These are phyloP conservation scores for Yamagishiella unicocca DNA, from an alignment of 139 green algal species.

Conservation along the genomic window DNA sequence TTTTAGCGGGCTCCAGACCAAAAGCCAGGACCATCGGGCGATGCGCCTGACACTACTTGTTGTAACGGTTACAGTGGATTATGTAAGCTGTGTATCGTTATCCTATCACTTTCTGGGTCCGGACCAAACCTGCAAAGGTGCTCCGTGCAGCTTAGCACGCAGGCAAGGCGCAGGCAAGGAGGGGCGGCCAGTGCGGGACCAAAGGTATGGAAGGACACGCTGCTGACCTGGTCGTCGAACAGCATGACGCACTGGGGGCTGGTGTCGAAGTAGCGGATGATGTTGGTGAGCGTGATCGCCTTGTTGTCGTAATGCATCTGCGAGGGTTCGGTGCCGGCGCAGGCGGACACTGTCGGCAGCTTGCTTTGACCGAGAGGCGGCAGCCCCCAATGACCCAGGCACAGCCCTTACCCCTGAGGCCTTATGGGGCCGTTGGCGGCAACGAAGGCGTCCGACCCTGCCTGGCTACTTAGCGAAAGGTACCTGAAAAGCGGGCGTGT, in stretches of 20 bases:
- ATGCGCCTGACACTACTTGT: neutral
- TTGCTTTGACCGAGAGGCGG: neutral
- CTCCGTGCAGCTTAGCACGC: too few relatives aligned
- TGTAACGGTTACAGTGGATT: neutral
- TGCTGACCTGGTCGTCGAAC: slow-evolving; percentile 37
- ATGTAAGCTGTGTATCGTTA: neutral
- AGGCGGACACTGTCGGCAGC: neutral
- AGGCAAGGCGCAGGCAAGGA: too few relatives aligned
- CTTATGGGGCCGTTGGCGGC: neutral
- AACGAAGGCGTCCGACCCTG: neutral
- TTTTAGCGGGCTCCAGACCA: too few relatives aligned
- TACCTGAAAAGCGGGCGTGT: slow-evolving; percentile 25
- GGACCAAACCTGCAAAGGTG: too few relatives aligned
- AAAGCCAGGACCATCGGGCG: too few relatives aligned
- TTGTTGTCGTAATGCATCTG: slow-evolving; percentile 35
- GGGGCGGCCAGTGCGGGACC: too few relatives aligned
- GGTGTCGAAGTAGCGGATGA: slow-evolving; percentile 33
- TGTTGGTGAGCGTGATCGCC: neutral
- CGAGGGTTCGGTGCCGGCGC: neutral
- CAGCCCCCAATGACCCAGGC: neutral
- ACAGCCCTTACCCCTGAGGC: neutral
- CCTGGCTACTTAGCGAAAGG: neutral
- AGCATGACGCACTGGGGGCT: slow-evolving; percentile 3
- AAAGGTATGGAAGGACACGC: too few relatives aligned
- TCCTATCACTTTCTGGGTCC: neutral